Evolutionary conservation across 2,329 filamentous ascomycete species (phyloP).

Genomic region (Phialophora expanda): DNA sequence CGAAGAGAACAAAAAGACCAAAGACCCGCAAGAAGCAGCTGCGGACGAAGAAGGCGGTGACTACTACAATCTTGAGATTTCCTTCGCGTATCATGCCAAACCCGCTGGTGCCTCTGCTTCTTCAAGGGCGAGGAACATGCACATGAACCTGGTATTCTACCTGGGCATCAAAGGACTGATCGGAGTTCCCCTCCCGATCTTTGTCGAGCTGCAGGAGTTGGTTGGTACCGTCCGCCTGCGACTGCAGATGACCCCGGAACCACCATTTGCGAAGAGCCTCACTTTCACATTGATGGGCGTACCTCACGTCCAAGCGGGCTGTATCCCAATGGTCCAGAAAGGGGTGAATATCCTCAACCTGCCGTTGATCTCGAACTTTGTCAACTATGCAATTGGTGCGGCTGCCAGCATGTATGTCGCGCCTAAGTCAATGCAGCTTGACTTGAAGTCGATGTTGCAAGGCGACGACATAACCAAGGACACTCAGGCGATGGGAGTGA

Average conservation of each 20-base stretch:
- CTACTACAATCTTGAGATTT: conserved; percentile 90
- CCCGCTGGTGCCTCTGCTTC: conserved; percentile 75
- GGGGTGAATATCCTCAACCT: conserved; percentile 91
- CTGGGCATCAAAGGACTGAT: conserved; percentile 87
- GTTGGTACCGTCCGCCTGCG: conserved; percentile 85
- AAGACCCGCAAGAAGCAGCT: conserved; percentile 84
- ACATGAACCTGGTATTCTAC: conserved; percentile 95
- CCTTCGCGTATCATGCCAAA: conserved; percentile 87
- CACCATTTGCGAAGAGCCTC: conserved; percentile 88
- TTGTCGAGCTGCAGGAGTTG: conserved; percentile 87
- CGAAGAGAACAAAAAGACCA: conserved; percentile 76
- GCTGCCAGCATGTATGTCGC: conserved; percentile 91
- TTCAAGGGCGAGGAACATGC: conserved; percentile 90
- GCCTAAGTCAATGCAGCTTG: conserved; percentile 90
- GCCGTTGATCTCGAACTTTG: conserved; percentile 92
- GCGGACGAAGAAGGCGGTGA: conserved; percentile 89
- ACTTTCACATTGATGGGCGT: conserved; percentile 95
- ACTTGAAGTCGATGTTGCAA: conserved; percentile 86
- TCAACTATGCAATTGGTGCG: conserved; percentile 90
- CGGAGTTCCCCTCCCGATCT: conserved; percentile 84
- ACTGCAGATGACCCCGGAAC: conserved; percentile 83
- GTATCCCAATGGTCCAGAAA: conserved; percentile 87
- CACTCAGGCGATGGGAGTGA: conserved; percentile 80
- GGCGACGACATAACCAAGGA: conserved; percentile 91
- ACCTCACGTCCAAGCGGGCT: conserved; percentile 86